Evolutionary conservation across 768 basidiomycete species (phyloP).

Genomic region (Mycena belliarum): DNA sequence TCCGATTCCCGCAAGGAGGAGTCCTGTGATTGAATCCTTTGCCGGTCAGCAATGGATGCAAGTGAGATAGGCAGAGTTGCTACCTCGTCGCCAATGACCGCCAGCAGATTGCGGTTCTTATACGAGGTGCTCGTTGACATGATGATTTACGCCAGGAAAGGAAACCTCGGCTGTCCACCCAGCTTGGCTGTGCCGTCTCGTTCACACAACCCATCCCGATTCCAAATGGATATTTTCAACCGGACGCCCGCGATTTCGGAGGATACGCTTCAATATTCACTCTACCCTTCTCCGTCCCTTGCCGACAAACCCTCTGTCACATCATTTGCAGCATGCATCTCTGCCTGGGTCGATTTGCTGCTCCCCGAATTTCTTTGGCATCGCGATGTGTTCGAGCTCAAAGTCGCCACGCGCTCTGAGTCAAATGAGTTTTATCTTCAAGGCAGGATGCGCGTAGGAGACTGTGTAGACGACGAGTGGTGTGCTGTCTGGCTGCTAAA

Average conservation of each 20-base stretch:
- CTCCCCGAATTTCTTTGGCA: constrained; percentile 78
- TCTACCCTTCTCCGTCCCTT: constrained; percentile 60
- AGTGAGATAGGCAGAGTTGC: constrained; percentile 10
- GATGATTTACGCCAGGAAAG: constrained; percentile 21
- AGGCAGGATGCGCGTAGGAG: constrained; percentile 89
- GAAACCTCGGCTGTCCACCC: neutral
- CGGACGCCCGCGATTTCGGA: constrained; percentile 78
- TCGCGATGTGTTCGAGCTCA: constrained; percentile 79
- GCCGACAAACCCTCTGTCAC: constrained; percentile 63
- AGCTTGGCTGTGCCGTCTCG: constrained; percentile 1
- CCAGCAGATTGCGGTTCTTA: constrained; percentile 86
- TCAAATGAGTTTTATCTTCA: constrained; percentile 62
- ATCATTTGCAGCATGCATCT: constrained; percentile 69
- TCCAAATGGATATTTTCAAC: constrained; percentile 70
- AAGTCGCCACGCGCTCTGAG: constrained; percentile 54
- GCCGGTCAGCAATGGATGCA: constrained; percentile 15
- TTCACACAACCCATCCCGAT: constrained; percentile 8
- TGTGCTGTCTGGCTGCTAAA: constrained; percentile 86
- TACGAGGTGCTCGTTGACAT: constrained; percentile 58
- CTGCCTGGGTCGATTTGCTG: constrained; percentile 50
- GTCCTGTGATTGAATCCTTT: constrained; percentile 96
- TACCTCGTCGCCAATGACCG: constrained; percentile 98
- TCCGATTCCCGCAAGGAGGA: constrained; percentile 92
- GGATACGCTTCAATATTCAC: constrained; percentile 77
- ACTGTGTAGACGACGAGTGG: constrained; percentile 99